Conservation (phyloP, 2,329 filamentous ascomycete genomes). For the Ophiocordyceps camponoti-saundersi region DNA sequence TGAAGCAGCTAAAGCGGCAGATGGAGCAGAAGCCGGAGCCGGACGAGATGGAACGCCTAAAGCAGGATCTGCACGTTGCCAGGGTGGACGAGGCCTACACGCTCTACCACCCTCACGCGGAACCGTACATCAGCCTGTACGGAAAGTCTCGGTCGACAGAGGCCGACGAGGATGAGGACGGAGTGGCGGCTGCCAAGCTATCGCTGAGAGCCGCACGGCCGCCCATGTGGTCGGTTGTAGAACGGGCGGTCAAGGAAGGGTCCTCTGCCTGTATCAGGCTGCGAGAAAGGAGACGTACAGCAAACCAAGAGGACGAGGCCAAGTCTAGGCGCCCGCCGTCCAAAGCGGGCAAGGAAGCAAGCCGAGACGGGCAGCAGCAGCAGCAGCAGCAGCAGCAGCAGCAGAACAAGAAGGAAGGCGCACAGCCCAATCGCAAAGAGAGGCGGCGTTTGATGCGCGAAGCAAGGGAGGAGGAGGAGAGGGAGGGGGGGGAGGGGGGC, state of each 20-base stretch:
- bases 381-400: background rate
- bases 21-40: conserved; percentile 32
- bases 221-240: conserved; percentile 52
- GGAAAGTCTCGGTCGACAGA: conserved; percentile 18
- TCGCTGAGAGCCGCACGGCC: conserved; percentile 29
- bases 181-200: conserved; percentile 22
- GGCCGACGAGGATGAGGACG: conserved; percentile 20
- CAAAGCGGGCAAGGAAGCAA: background rate
- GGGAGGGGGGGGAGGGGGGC: conserved; percentile 31
- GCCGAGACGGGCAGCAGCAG: background rate
- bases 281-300: conserved; percentile 29
- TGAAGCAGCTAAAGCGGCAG: conserved; percentile 46
- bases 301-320: conserved; percentile 1
- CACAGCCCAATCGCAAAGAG: conserved; percentile 18
- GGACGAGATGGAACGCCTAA: conserved; percentile 32
- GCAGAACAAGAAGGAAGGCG: conserved; percentile 5
- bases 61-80: conserved; percentile 44
- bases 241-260: conserved; percentile 44
- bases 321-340: conserved; percentile 1
- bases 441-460: conserved; percentile 17
- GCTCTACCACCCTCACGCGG: conserved; percentile 51
- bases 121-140: conserved; percentile 52
- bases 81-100: conserved; percentile 66
- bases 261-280: conserved; percentile 15
- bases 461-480: conserved; percentile 15